A percentile compares a stretch with the other conserved stretches of the same genome.
phyloP scores from a whole-genome alignment of 2,329 filamentous ascomycete genomes.

The Penicillium sp. region DNA sequence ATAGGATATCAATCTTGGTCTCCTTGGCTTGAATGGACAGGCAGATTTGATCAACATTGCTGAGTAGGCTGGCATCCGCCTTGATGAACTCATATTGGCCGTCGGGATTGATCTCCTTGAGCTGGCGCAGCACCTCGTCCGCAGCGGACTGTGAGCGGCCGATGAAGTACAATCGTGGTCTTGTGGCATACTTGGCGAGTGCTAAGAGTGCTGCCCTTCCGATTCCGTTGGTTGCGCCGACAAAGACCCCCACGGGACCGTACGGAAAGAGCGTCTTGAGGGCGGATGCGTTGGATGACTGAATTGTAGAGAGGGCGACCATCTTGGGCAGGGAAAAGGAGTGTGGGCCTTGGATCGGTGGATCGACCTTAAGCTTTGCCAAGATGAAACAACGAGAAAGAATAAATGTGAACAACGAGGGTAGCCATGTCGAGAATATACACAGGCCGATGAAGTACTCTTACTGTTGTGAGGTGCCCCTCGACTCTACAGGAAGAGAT shows the following conservation, averaged over 20 bases:
- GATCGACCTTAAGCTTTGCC: too few relatives aligned
- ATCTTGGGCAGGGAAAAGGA: not conserved
- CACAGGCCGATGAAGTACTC: too few relatives aligned
- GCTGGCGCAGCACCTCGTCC: slow-evolving; percentile 37
- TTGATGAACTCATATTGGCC: slow-evolving; percentile 46
- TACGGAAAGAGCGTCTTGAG: not conserved
- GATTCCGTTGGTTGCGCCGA: slow-evolving; percentile 53
- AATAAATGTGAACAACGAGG: too few relatives aligned
- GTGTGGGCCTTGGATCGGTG: too few relatives aligned
- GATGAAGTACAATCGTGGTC: slow-evolving; percentile 48
- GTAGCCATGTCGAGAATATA: too few relatives aligned
- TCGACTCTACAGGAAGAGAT: too few relatives aligned
- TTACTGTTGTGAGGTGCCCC: too few relatives aligned
- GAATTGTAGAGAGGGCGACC: not conserved
- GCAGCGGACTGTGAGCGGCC: slow-evolving; percentile 39
- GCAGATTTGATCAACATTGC: slow-evolving; percentile 47
- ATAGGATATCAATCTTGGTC: not conserved
- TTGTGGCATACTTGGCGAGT: slow-evolving; percentile 38
- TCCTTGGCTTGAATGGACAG: slow-evolving; percentile 7
- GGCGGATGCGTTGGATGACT: not conserved
- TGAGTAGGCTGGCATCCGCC: slow-evolving; percentile 46
- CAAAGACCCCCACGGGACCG: slow-evolving; percentile 42
- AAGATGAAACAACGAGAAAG: too few relatives aligned
- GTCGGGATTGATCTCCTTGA: slow-evolving; percentile 39
- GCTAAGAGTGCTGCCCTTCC: slow-evolving; percentile 45